A percentile compares a stretch with the other conserved stretches of the same genome.
Evolutionary conservation across 2,329 filamentous ascomycete genomes (phyloP).

Genomic region (Biscogniauxia mediterranea): DNA sequence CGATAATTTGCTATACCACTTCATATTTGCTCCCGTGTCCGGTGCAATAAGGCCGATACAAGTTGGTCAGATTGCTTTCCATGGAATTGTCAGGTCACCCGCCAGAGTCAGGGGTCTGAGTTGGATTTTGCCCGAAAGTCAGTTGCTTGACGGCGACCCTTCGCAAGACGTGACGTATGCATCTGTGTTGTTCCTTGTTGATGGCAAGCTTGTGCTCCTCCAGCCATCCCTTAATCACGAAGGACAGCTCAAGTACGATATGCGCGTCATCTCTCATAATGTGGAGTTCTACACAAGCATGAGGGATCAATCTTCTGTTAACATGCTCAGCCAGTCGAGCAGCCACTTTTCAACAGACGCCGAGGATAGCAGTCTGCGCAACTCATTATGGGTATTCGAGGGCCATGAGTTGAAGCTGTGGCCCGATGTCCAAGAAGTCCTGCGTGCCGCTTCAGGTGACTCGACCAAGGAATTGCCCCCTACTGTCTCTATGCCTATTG

Average conservation of each 20-base stretch:
- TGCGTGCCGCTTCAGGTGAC: constrained; percentile 67
- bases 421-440: constrained; percentile 82
- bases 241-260: constrained; percentile 92
- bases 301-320: constrained; percentile 70
- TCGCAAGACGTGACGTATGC: constrained; percentile 93
- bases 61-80: constrained; percentile 96
- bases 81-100: constrained; percentile 92
- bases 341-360: constrained; percentile 32
- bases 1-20: constrained; percentile 94
- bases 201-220: constrained; percentile 90
- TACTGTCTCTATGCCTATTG: constrained; percentile 76
- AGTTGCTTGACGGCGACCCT: constrained; percentile 86
- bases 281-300: constrained; percentile 94
- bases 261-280: constrained; percentile 93
- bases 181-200: constrained; percentile 92
- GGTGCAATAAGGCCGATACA: constrained; percentile 75
- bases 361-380: constrained; percentile 58
- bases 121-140: constrained; percentile 91
- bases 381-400: constrained; percentile 95
- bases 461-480: constrained; percentile 67
- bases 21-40: constrained; percentile 74
- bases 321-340: constrained; percentile 23
- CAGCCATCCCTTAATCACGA: constrained; percentile 81
- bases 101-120: constrained; percentile 89
- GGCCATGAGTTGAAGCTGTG: constrained; percentile 82